Percentiles rank a stretch among this genome's conserved stretches.
These are phyloP conservation scores for Globisporangium polare DNA, from an alignment of 352 stramenopile genomes.

Conservation along the genomic window DNA sequence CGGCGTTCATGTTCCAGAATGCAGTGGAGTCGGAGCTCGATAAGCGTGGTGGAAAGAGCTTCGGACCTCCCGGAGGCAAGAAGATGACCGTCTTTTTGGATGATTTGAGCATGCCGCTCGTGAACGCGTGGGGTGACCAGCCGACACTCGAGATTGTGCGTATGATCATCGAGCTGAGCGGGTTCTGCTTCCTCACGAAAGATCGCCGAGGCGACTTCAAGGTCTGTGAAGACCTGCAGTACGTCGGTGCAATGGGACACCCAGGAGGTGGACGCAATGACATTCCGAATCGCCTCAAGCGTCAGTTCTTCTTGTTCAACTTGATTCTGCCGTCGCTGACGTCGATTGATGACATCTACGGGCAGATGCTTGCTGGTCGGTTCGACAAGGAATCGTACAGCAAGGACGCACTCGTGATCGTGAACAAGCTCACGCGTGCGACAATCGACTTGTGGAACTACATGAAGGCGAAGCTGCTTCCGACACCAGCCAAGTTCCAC, in stretches of 20 bases:
- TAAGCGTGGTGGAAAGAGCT: constrained; percentile 97
- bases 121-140: constrained; percentile 99
- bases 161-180: constrained; percentile 95
- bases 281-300: constrained; percentile 98
- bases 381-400: constrained; percentile 90
- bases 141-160: constrained; percentile 97
- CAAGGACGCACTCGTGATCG: constrained; percentile 80
- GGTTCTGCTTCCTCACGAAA: constrained; percentile 98
- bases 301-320: constrained; percentile 99
- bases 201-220: constrained; percentile 99
- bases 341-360: constrained; percentile 99
- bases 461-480: constrained; percentile 97
- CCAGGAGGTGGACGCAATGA: constrained; percentile 97
- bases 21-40: constrained; percentile 97
- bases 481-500: constrained; percentile 97
- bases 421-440: constrained; percentile 92
- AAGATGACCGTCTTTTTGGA: constrained; percentile 99
- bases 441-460: constrained; percentile 97
- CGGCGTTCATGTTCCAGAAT: constrained; percentile 97
- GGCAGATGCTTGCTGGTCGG: constrained; percentile 95
- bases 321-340: constrained; percentile 96
- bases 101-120: constrained; percentile 96
- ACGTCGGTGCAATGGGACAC: constrained; percentile 97
- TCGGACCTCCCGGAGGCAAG: constrained; percentile 96
- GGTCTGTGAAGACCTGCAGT: constrained; percentile 96